phyloP scores from a whole-genome alignment of 2,329 filamentous ascomycete genomes.

The Cladorrhinum sp. region DNA sequence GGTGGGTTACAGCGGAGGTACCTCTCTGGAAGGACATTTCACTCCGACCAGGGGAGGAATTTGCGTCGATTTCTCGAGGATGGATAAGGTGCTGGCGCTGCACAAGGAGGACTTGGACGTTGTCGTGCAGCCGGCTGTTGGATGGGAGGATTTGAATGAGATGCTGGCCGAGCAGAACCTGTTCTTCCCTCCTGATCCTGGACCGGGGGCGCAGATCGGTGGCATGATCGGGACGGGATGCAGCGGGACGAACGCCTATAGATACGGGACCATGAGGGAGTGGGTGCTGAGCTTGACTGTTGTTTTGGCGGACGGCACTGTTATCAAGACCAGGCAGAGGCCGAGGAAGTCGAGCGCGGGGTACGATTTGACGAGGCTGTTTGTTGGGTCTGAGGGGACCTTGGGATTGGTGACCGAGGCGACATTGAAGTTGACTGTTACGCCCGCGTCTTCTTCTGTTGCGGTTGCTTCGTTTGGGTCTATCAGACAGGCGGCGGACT shows the following conservation, averaged over 20 bases:
- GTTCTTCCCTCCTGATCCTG: slow-evolving; percentile 90
- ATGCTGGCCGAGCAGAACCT: slow-evolving; percentile 68
- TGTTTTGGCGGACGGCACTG: slow-evolving; percentile 82
- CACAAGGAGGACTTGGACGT: slow-evolving; percentile 77
- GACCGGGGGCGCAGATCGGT: slow-evolving; percentile 87
- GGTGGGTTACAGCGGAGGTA: slow-evolving; percentile 82
- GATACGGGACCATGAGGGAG: slow-evolving; percentile 92
- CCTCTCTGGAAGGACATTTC: slow-evolving; percentile 86
- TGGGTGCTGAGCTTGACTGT: slow-evolving; percentile 88
- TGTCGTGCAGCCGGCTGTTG: slow-evolving; percentile 75
- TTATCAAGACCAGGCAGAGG: slow-evolving; percentile 85
- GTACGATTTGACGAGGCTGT: slow-evolving; percentile 85
- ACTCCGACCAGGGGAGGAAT: slow-evolving; percentile 78
- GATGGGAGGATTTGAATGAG: slow-evolving; percentile 85
- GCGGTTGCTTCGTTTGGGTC: slow-evolving; percentile 62
- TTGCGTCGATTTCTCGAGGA: slow-evolving; percentile 79
- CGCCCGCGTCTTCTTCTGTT: slow-evolving; percentile 75
- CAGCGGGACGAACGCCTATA: slow-evolving; percentile 83
- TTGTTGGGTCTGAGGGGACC: slow-evolving; percentile 89
- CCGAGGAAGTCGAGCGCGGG: slow-evolving; percentile 87
- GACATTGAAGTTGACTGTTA: slow-evolving; percentile 79
- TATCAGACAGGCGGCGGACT: slow-evolving; percentile 71
- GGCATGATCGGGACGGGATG: slow-evolving; percentile 76
- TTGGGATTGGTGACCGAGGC: slow-evolving; percentile 90
- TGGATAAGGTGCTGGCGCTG: slow-evolving; percentile 75